Base-by-base conservation (phyloP, 306 rosid species). In the Casuarina equisetifolia region DNA sequence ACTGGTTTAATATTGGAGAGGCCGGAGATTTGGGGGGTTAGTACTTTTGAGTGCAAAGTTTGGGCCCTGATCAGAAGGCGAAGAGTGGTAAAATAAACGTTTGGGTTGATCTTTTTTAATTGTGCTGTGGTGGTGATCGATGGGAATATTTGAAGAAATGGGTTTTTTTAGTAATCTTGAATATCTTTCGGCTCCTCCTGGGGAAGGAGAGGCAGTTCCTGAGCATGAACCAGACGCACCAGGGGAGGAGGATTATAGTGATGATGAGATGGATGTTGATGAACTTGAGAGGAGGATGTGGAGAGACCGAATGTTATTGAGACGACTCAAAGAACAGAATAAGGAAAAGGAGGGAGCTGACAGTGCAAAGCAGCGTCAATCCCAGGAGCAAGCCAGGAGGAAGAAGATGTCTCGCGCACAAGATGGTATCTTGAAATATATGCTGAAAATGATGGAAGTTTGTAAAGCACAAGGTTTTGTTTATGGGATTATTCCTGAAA, bases 381-480 rank as follows among this genome's bases (percentile, higher is more conserved):
- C 89, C n/a, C 91, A 85, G 77, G 91, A 88, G 75, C 89, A 88
- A 39, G 89, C 91, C 0, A 84, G 86, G 51, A 87, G 90, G 82
- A 92, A 89, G 74, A 85, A 86, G 70, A 83, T 92, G 93, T 78
- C 87, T 8, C 74, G 89, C 68, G 89, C 93, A 7, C 97, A 92
- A 68, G 92, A 87, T 10, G 89, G 85, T 5, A 86, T 92, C 40
- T 74, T 92, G 48, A 90, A 82, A 73, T 84, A 89, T 76, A 90
- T 92, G 94, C 72, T 90, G 67, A 90, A 92, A 75, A 88, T 92
- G 90, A 85, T 90, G 96, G 96, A 92, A 66, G 76, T 81, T n/a
- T 89, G 97, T 59, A 83, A 85, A 11, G 89, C 84, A 3, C 88
- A 80, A 2, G 97, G 96, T 0, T 92, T 92, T 53, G 92, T 92